phyloP scores from a whole-genome alignment of 305 asterid species.

The Fraxinus baroniana region DNA sequence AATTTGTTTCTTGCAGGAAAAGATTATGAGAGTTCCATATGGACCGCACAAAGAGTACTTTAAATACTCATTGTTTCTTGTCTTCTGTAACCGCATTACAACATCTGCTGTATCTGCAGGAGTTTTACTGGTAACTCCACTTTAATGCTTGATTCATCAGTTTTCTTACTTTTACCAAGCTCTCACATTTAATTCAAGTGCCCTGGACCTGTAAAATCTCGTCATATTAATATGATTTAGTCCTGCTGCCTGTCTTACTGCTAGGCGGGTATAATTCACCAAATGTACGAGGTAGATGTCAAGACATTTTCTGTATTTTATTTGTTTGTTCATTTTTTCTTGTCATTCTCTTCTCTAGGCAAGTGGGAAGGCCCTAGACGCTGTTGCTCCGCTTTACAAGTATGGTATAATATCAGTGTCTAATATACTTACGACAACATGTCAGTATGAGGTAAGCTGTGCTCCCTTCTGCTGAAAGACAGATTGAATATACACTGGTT shows the following conservation, averaged over 20 bases:
- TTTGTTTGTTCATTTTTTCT: conserved; percentile 4
- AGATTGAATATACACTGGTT: neutral
- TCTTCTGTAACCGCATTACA: conserved; percentile 95
- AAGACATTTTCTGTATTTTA: conserved; percentile 14
- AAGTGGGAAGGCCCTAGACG: conserved; percentile 74
- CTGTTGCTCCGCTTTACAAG: conserved; percentile 93
- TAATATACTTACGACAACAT: conserved; percentile 92
- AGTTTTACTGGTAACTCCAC: conserved; percentile 64
- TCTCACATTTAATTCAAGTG: conserved; percentile 9
- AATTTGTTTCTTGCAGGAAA: conserved; percentile 68
- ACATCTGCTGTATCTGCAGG: conserved; percentile 95
- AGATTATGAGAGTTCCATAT: conserved; percentile 96
- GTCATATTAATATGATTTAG: neutral
- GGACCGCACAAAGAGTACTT: conserved; percentile 82
- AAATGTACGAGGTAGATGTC: conserved; percentile 15
- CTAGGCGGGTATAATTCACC: neutral
- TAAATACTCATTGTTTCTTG: conserved; percentile 83
- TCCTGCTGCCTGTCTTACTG: neutral
- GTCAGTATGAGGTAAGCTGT: conserved; percentile 88
- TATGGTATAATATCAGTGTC: conserved; percentile 81
- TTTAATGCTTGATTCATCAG: conserved; percentile 21
- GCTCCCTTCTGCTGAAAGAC: conserved; percentile 14
- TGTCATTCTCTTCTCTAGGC: conserved; percentile 47
- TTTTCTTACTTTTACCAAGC: conserved; percentile 12
- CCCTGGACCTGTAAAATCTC: neutral